These are phyloP conservation scores for Globisporangium parvum DNA, from an alignment of 352 stramenopile species.

Conservation along the genomic window DNA sequence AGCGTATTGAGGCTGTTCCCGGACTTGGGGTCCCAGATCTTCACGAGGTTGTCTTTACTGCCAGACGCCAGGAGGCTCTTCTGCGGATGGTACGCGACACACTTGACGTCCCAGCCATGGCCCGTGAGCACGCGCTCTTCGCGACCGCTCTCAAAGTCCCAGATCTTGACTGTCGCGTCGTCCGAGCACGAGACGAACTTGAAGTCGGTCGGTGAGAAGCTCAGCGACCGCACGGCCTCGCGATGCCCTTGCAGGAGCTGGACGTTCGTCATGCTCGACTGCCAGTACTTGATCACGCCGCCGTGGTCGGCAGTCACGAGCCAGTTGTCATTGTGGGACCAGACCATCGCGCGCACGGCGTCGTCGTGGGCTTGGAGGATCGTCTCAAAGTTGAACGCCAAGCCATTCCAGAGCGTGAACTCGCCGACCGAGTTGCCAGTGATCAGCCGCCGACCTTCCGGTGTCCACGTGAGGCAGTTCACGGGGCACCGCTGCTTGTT, in stretches of 20 bases:
- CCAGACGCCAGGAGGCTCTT: slow-evolving; percentile 92
- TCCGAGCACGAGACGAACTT: slow-evolving; percentile 98
- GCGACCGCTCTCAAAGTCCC: slow-evolving; percentile 86
- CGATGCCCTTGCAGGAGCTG: slow-evolving; percentile 81
- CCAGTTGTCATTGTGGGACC: slow-evolving; percentile 89
- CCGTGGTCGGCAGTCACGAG: slow-evolving; percentile 87
- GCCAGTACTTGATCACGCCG: slow-evolving; percentile 91
- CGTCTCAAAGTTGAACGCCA: slow-evolving; percentile 97
- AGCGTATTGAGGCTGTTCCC: slow-evolving; percentile 91
- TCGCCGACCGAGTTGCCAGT: slow-evolving; percentile 96
- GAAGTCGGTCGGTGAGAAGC: slow-evolving; percentile 95
- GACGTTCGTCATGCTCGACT: slow-evolving; percentile 88
- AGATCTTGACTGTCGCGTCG: slow-evolving; percentile 94
- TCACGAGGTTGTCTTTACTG: slow-evolving; percentile 96
- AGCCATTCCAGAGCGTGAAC: slow-evolving; percentile 97
- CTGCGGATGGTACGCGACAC: slow-evolving; percentile 94
- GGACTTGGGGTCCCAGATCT: slow-evolving; percentile 97
- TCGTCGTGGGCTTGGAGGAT: slow-evolving; percentile 92
- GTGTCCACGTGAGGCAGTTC: slow-evolving; percentile 94
- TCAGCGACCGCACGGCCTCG: slow-evolving; percentile 92
- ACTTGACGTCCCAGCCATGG: slow-evolving; percentile 98
- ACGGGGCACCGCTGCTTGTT: slow-evolving; percentile 91
- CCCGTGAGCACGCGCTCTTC: slow-evolving; percentile 94
- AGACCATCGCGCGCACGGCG: slow-evolving; percentile 87
- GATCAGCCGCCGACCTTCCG: slow-evolving; percentile 91